Percentiles rank a stretch among this genome's conserved stretches.
Evolutionary conservation across 208 protist genomes (phyloP).

Genomic region (Trypanosoma brucei): DNA sequence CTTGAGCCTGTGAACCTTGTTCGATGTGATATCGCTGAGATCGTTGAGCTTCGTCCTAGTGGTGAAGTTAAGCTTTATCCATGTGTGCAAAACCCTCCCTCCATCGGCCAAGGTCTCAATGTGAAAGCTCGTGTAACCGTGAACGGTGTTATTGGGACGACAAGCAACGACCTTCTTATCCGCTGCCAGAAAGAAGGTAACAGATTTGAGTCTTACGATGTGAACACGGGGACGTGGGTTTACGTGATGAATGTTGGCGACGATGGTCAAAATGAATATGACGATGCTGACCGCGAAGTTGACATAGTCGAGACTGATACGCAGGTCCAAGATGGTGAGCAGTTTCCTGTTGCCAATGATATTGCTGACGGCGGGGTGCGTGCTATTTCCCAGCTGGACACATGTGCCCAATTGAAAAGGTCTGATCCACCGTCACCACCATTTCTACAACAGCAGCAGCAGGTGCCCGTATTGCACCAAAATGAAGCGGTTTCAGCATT

Average conservation of each 20-base stretch:
- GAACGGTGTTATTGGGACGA: slow-evolving; percentile 38
- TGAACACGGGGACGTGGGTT: slow-evolving; percentile 25
- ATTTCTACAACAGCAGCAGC: neutral
- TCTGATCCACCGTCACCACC: neutral
- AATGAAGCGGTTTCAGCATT: neutral
- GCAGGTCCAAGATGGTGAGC: slow-evolving; percentile 5
- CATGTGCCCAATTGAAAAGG: neutral
- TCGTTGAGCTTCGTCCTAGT: slow-evolving; percentile 40
- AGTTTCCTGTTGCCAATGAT: slow-evolving; percentile 10
- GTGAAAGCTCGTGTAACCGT: slow-evolving; percentile 64
- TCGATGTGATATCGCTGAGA: slow-evolving; percentile 54
- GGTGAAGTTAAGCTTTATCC: slow-evolving; percentile 73
- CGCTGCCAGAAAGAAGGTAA: slow-evolving; percentile 24
- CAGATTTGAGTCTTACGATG: slow-evolving; percentile 43
- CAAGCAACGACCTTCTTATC: slow-evolving; percentile 28
- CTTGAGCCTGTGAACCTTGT: slow-evolving; percentile 81
- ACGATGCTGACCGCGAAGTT: slow-evolving; percentile 7
- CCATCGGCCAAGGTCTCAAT: slow-evolving; percentile 41
- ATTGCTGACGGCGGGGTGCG: slow-evolving; percentile 8
- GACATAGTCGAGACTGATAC: slow-evolving; percentile 5
- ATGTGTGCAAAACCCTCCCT: slow-evolving; percentile 22
- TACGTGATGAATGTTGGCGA: slow-evolving; percentile 29
- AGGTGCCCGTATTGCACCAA: neutral
- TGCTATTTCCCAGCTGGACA: slow-evolving; percentile 5
- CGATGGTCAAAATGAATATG: slow-evolving; percentile 7